Evolutionary conservation across 495 filamentous ascomycete genomes (phyloP).

Genomic region (Aspergillus homomorphus): DNA sequence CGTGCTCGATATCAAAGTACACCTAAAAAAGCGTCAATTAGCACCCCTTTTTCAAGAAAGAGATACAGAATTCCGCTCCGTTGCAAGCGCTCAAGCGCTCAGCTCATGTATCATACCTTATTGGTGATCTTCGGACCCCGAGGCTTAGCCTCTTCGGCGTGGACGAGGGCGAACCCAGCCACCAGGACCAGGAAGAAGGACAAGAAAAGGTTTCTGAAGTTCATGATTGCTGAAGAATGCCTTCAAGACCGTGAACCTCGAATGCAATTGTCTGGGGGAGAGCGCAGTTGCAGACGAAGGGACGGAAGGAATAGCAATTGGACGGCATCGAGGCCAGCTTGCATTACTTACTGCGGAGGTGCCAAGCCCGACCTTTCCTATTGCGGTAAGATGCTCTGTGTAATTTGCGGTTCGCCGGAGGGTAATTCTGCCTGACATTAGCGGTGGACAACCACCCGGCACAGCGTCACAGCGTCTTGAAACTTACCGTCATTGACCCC

Average conservation of each 20-base stretch:
- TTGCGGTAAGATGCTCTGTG: slow-evolving; percentile 6
- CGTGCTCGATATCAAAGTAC: slow-evolving; percentile 93
- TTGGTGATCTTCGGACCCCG: slow-evolving; percentile 96
- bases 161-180: slow-evolving; percentile 57
- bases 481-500: slow-evolving; percentile 8
- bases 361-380: slow-evolving; percentile 12
- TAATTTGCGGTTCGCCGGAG: slow-evolving; percentile 3
- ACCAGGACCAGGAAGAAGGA: slow-evolving; percentile 73
- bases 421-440: neutral
- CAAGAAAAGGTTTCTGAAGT: slow-evolving; percentile 51
- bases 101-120: slow-evolving; percentile 57
- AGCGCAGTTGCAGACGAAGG: slow-evolving; percentile 12
- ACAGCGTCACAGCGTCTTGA: neutral
- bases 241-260: slow-evolving; percentile 3
- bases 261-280: slow-evolving; percentile 8
- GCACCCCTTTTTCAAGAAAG: neutral
- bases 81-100: neutral
- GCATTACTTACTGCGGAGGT: slow-evolving; percentile 33
- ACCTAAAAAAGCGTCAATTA: slow-evolving; percentile 47
- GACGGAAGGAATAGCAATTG: slow-evolving; percentile 12
- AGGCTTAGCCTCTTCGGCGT: slow-evolving; percentile 68
- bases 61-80: neutral
- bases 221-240: slow-evolving; percentile 42
- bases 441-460: too few relatives aligned
- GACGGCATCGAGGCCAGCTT: slow-evolving; percentile 39